Evolutionary conservation across 2,329 filamentous ascomycete genomes (phyloP).

Genomic region (Aspergillus aculeatus): DNA sequence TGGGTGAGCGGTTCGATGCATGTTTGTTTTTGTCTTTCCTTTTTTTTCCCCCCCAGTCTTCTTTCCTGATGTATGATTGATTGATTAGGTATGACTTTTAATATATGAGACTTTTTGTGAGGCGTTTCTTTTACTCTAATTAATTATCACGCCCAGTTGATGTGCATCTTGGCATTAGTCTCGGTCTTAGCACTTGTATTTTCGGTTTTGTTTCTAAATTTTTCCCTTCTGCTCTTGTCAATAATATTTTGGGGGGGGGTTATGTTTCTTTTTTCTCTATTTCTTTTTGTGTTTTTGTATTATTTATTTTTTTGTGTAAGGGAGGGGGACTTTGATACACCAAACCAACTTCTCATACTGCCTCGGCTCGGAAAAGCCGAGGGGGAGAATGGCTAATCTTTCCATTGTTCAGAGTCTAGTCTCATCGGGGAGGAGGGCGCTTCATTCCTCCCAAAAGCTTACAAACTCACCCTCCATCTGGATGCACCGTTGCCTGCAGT

Average conservation of each 20-base stretch:
- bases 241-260: too few relatives aligned
- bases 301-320: neutral
- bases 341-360: neutral
- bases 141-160: neutral
- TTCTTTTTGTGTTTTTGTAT: neutral
- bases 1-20: neutral
- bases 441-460: too few relatives aligned
- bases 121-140: neutral
- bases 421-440: too few relatives aligned
- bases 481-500: neutral
- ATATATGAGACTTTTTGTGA: neutral
- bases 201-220: neutral
- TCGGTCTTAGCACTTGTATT: neutral
- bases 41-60: neutral
- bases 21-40: neutral
- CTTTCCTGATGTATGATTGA: neutral
- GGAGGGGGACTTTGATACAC: neutral
- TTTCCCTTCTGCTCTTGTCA: neutral
- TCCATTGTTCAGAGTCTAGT: too few relatives aligned
- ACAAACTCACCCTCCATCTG: too few relatives aligned
- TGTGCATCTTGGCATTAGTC: neutral
- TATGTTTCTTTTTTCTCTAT: neutral
- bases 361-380: neutral
- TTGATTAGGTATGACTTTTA: neutral
- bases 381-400: neutral